Percentiles rank a stretch among this genome's conserved stretches.
Evolutionary conservation across 2,329 filamentous ascomycete species (phyloP).

Genomic region (Juglanconis sp.): DNA sequence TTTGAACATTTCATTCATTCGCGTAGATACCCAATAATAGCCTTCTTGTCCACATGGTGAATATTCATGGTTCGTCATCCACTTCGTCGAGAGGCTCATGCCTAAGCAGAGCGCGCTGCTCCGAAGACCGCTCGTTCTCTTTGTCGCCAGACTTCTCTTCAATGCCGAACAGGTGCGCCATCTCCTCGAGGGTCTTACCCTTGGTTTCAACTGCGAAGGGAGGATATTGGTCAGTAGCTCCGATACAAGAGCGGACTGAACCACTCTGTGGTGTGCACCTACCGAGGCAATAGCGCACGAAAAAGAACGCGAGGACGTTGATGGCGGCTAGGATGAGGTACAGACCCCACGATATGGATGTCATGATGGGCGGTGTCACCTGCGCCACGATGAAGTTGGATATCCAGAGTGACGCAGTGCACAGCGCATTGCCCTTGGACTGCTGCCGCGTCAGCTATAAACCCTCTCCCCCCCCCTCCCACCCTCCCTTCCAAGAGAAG

Average conservation of each 20-base stretch:
- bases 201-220: constrained; percentile 20
- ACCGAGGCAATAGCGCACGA: constrained; percentile 24
- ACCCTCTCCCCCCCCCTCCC: background rate
- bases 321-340: constrained; percentile 26
- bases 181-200: constrained; percentile 24
- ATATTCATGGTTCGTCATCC: background rate
- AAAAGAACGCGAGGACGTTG: constrained; percentile 26
- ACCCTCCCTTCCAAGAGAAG: no score
- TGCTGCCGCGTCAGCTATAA: constrained; percentile 2
- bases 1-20: background rate
- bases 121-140: background rate
- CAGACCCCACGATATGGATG: constrained; percentile 25
- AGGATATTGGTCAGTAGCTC: background rate
- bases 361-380: constrained; percentile 24
- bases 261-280: background rate
- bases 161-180: constrained; percentile 26
- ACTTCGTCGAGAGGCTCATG: background rate
- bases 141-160: constrained; percentile 12
- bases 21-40: background rate
- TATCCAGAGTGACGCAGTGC: constrained; percentile 29
- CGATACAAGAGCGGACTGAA: background rate
- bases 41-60: background rate
- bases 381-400: constrained; percentile 28
- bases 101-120: constrained; percentile 12
- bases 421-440: constrained; percentile 29